Conservation (phyloP, 192 early-diverging fungal genomes). For the Coemansia erecta region DNA sequence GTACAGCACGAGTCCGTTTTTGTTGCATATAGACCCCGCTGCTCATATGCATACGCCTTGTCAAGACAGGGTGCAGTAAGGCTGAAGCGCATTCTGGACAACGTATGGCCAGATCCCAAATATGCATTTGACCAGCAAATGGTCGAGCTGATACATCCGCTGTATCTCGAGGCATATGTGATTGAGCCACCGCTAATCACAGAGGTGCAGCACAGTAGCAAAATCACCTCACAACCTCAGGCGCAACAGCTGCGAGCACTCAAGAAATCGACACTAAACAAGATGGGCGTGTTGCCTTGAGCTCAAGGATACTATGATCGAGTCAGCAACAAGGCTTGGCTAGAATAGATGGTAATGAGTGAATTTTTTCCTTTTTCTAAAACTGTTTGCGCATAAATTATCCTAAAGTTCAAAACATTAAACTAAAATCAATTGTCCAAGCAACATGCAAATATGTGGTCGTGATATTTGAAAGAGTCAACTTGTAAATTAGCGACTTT, state of each 20-base stretch:
- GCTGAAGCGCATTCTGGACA: constrained; percentile 26
- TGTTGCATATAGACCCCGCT: constrained; percentile 17
- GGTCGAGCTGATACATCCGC: constrained; percentile 21
- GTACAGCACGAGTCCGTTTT: constrained; percentile 3
- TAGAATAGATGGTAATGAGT: too few relatives aligned
- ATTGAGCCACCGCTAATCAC: constrained; percentile 24
- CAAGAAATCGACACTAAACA: neutral
- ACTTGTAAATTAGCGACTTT: too few relatives aligned
- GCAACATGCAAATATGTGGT: too few relatives aligned
- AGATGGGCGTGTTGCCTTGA: neutral
- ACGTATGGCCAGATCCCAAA: constrained; percentile 25
- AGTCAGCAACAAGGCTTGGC: too few relatives aligned
- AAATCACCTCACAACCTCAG: neutral
- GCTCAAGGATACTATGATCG: neutral
- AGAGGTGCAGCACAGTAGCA: neutral
- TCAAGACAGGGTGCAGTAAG: constrained; percentile 14
- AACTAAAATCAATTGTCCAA: too few relatives aligned
- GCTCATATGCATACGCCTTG: constrained; percentile 30
- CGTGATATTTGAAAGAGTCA: too few relatives aligned
- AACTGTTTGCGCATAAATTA: too few relatives aligned
- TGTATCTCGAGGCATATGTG: constrained; percentile 27
- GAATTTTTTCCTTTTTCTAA: too few relatives aligned
- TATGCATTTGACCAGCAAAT: constrained; percentile 17
- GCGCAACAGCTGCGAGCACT: neutral
- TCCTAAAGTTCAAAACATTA: too few relatives aligned